Conservation (phyloP, 257 asterid species). For the Nicotiana paniculata region DNA sequence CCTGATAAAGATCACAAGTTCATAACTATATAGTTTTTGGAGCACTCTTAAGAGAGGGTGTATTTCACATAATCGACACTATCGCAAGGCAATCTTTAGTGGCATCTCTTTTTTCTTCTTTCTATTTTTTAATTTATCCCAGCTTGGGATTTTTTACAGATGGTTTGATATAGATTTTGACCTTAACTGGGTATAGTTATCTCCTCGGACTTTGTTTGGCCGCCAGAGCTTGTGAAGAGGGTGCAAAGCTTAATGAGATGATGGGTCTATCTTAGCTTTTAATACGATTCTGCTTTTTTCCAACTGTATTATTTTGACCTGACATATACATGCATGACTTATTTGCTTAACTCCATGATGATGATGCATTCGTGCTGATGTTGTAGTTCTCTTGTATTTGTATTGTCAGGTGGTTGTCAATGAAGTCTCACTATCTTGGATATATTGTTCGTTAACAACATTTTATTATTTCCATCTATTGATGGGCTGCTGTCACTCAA, state of each 20-base stretch:
- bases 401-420: not conserved
- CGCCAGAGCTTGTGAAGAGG: not conserved
- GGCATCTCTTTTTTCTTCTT: too few species aligned
- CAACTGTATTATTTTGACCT: not conserved
- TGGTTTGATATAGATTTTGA: not conserved
- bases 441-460: constrained; percentile 14
- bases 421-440: constrained; percentile 22
- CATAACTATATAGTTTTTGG: not conserved
- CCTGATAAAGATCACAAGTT: not conserved
- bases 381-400: constrained; percentile 1
- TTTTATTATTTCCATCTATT: not conserved
- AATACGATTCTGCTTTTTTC: not conserved
- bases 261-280: not conserved
- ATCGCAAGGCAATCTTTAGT: not conserved
- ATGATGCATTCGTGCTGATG: not conserved
- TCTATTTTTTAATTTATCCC: too few species aligned
- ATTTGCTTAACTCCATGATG: not conserved
- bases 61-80: not conserved
- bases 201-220: not conserved
- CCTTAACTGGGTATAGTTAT: not conserved
- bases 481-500: constrained; percentile 82
- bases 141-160: not conserved
- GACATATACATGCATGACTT: not conserved
- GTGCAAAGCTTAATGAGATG: not conserved
- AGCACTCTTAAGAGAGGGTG: not conserved